Evolutionary conservation across 805 yeast genomes (phyloP).

Genomic region (Spathaspora arborariae): DNA sequence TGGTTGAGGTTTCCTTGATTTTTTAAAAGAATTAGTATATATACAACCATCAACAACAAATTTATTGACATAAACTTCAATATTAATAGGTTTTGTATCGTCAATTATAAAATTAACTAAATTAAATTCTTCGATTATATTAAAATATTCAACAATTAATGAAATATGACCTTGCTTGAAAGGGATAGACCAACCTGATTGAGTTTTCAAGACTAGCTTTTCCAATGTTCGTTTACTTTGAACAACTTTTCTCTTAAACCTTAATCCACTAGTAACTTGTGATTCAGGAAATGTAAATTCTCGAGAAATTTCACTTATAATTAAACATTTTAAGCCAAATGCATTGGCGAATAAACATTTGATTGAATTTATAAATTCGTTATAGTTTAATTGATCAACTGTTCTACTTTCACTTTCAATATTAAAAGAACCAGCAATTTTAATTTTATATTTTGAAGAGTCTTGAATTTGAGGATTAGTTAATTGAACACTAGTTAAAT

Average conservation of each 20-base stretch:
- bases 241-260: neutral
- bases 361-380: constrained; percentile 22
- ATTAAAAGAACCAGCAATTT: constrained; percentile 35
- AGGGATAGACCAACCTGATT: constrained; percentile 52
- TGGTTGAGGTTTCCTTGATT: constrained; percentile 8
- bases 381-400: constrained; percentile 16
- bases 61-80: constrained; percentile 14
- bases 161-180: constrained; percentile 42
- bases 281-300: constrained; percentile 38
- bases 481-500: constrained; percentile 23
- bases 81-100: constrained; percentile 22
- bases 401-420: constrained; percentile 21
- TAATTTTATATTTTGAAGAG: constrained; percentile 18
- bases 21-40: constrained; percentile 13
- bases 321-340: constrained; percentile 42
- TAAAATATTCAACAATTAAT: constrained; percentile 40
- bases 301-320: constrained; percentile 46
- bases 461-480: constrained; percentile 31
- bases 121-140: constrained; percentile 36
- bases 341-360: constrained; percentile 38
- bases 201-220: constrained; percentile 37
- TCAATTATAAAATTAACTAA: constrained; percentile 49
- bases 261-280: neutral
- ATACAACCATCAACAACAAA: constrained; percentile 20
- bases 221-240: constrained; percentile 18